A percentile compares a stretch with the other conserved stretches of the same genome.
These are phyloP conservation scores for Irpex sp. DNA, from an alignment of 1,284 basidiomycete species.

Conservation along the genomic window DNA sequence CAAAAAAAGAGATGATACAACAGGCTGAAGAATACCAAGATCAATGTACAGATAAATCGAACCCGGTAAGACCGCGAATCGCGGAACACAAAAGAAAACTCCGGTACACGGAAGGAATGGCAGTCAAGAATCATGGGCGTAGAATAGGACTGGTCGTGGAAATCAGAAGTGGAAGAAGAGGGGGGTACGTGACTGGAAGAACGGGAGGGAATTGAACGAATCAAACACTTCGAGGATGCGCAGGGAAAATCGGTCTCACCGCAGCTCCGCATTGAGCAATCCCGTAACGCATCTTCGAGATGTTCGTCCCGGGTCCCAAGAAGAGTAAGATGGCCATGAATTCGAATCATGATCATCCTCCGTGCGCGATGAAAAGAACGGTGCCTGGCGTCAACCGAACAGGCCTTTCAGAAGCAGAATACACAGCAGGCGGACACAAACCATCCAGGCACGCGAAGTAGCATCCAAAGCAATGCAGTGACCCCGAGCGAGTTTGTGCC, in stretches of 20 bases:
- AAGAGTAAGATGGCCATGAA: no score
- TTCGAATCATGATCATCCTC: neutral
- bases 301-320: neutral
- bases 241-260: neutral
- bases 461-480: neutral
- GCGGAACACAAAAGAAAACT: neutral
- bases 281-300: neutral
- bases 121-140: no score
- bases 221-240: neutral
- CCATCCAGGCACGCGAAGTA: neutral
- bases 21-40: no score
- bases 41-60: no score
- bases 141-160: neutral
- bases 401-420: neutral
- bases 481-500: neutral
- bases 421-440: neutral
- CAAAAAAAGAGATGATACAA: no score
- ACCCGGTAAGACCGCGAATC: neutral
- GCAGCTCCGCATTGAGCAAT: neutral
- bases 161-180: neutral
- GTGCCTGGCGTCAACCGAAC: neutral
- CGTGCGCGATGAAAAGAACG: neutral
- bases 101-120: neutral
- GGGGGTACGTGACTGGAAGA: neutral
- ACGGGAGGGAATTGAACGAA: neutral